Evolutionary conservation across 2,329 filamentous ascomycete species (phyloP).

Genomic region (Alternaria triticina): DNA sequence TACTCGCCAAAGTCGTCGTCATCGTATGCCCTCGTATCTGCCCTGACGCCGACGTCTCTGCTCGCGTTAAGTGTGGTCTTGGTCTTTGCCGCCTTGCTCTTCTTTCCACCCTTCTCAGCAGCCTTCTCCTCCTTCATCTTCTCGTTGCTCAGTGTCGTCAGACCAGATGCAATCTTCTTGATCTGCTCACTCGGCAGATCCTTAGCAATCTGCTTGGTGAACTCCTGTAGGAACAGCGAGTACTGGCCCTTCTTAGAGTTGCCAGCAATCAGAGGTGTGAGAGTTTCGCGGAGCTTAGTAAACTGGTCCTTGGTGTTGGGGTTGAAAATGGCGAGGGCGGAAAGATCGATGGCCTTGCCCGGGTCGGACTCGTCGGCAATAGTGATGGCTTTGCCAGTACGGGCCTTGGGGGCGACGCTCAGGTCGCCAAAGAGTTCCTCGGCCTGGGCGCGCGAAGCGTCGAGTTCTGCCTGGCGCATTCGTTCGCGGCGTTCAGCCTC

Average conservation of each 20-base stretch:
- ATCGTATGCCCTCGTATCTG: constrained; percentile 80
- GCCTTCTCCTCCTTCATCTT: constrained; percentile 99
- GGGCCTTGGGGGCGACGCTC: constrained; percentile 72
- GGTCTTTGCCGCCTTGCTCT: constrained; percentile 94
- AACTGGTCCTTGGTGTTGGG: constrained; percentile 89
- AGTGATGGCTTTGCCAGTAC: constrained; percentile 70
- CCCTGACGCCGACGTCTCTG: constrained; percentile 60
- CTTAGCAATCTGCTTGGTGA: constrained; percentile 83
- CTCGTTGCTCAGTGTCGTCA: constrained; percentile 94
- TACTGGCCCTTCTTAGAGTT: constrained; percentile 92
- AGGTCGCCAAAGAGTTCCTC: constrained; percentile 86
- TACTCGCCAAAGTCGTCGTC: constrained; percentile 87
- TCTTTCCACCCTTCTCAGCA: constrained; percentile 92
- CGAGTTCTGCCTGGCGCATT: constrained; percentile 80
- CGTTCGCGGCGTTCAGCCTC: constrained; percentile 76
- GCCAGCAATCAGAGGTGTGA: constrained; percentile 77
- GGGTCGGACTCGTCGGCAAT: constrained; percentile 76
- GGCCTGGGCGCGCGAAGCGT: constrained; percentile 86
- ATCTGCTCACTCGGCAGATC: constrained; percentile 91
- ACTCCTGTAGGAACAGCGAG: constrained; percentile 86
- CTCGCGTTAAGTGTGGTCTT: constrained; percentile 81
- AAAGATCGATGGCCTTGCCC: constrained; percentile 79
- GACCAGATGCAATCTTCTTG: constrained; percentile 87
- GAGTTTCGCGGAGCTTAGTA: constrained; percentile 74
- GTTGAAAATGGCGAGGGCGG: constrained; percentile 82